Percentiles rank a stretch among this genome's conserved stretches.
These are phyloP conservation scores for Codiaeum variegatum DNA, from an alignment of 441 rosid genomes.

Conservation along the genomic window DNA sequence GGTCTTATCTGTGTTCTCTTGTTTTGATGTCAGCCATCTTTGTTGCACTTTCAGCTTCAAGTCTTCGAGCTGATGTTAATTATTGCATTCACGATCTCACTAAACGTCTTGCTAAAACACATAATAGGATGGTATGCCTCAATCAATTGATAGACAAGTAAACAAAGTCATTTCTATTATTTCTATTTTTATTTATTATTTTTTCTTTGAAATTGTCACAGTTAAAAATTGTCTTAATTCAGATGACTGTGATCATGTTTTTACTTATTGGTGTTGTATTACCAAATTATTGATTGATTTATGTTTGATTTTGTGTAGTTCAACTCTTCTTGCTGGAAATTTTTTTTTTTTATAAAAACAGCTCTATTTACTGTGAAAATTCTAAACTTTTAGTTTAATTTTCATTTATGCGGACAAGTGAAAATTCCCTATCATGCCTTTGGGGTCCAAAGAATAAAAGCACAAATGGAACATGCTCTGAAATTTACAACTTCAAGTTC, in stretches of 20 bases:
- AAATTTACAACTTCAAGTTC: conserved; percentile 40
- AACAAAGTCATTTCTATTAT: too few relatives aligned
- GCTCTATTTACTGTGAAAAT: background rate
- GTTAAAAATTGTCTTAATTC: too few relatives aligned
- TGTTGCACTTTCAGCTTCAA: conserved; percentile 31
- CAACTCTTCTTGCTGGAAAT: background rate
- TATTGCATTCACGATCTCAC: conserved; percentile 35
- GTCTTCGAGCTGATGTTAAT: conserved; percentile 29
- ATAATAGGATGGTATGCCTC: conserved; percentile 35
- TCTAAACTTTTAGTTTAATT: background rate
- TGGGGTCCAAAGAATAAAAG: conserved; percentile 31
- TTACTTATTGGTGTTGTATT: too few relatives aligned
- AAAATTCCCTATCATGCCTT: conserved; percentile 40
- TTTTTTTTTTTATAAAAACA: background rate
- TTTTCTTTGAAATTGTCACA: too few relatives aligned
- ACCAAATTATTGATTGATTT: too few relatives aligned
- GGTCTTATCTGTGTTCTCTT: background rate
- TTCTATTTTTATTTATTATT: too few relatives aligned
- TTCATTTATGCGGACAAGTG: conserved; percentile 44
- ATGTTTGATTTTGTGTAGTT: background rate
- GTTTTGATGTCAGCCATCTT: conserved; percentile 33
- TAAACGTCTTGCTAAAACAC: conserved; percentile 44
- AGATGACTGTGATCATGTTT: too few relatives aligned
- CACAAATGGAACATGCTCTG: conserved; percentile 43
- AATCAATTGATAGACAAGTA: too few relatives aligned